Conservation (phyloP, 257 asterid species). For the Plantago elongata region DNA sequence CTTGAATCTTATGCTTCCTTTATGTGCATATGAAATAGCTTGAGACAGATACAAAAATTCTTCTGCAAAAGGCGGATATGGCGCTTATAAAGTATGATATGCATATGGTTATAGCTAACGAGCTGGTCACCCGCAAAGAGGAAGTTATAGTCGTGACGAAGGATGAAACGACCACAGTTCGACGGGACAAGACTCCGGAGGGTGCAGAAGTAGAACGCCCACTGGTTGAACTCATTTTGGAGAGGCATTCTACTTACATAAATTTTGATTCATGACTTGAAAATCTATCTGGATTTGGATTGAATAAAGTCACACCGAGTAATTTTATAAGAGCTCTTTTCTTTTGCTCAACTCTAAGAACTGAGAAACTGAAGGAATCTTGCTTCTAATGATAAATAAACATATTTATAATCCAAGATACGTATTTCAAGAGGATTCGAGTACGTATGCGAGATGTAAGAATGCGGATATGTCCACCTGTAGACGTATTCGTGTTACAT, state of each 20-base stretch:
- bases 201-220: conserved; percentile 74
- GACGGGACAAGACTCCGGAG: conserved; percentile 42
- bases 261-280: conserved; percentile 16
- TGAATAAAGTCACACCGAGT: too few relatives aligned
- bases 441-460: too few relatives aligned
- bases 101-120: conserved; percentile 92
- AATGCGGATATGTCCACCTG: too few relatives aligned
- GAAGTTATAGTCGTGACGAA: conserved; percentile 70
- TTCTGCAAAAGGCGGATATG: conserved; percentile 64
- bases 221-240: conserved; percentile 55
- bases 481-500: too few relatives aligned
- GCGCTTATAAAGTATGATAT: conserved; percentile 71
- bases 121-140: conserved; percentile 84
- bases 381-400: too few relatives aligned
- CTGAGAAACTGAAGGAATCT: too few relatives aligned
- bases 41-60: conserved; percentile 81
- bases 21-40: conserved; percentile 31
- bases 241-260: conserved; percentile 55
- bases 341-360: too few relatives aligned
- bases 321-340: too few relatives aligned
- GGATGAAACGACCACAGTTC: conserved; percentile 46
- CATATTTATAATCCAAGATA: too few relatives aligned
- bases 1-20: neutral
- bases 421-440: too few relatives aligned
- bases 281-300: neutral